Evolutionary conservation across 169 alveolate genomes (phyloP).

Genomic region (Plasmodium yoelii): DNA sequence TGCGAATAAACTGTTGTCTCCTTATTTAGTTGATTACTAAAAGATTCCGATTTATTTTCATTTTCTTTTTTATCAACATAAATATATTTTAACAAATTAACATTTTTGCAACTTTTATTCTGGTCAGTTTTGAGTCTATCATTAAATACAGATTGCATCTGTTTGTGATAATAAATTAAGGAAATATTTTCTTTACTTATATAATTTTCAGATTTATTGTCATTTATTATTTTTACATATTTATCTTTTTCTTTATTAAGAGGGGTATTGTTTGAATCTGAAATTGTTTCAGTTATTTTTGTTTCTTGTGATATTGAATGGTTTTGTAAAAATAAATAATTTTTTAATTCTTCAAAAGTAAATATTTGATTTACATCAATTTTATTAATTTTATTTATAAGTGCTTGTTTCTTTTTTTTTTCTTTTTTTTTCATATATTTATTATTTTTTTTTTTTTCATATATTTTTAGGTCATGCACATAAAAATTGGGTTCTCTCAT

Average conservation of each 20-base stretch:
- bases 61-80: background rate
- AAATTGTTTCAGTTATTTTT: background rate
- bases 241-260: background rate
- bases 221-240: background rate
- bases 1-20: background rate
- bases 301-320: background rate
- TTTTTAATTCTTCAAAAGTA: slow-evolving; percentile 29
- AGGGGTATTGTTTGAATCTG: background rate
- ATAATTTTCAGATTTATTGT: background rate
- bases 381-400: slow-evolving; percentile 17
- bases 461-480: slow-evolving; percentile 41
- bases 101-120: background rate
- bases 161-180: too few species aligned
- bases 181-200: background rate
- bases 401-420: slow-evolving; percentile 25
- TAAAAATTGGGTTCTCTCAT: background rate
- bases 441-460: slow-evolving; percentile 46
- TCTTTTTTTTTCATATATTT: slow-evolving; percentile 42
- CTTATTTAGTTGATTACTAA: background rate
- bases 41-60: background rate
- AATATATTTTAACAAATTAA: background rate
- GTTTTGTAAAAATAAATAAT: background rate
- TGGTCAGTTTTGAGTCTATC: too few species aligned
- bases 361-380: slow-evolving; percentile 6
- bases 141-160: too few species aligned